phyloP scores from a whole-genome alignment of 371 early-diverging fungal genomes.

The Chytridium lagenaria region DNA sequence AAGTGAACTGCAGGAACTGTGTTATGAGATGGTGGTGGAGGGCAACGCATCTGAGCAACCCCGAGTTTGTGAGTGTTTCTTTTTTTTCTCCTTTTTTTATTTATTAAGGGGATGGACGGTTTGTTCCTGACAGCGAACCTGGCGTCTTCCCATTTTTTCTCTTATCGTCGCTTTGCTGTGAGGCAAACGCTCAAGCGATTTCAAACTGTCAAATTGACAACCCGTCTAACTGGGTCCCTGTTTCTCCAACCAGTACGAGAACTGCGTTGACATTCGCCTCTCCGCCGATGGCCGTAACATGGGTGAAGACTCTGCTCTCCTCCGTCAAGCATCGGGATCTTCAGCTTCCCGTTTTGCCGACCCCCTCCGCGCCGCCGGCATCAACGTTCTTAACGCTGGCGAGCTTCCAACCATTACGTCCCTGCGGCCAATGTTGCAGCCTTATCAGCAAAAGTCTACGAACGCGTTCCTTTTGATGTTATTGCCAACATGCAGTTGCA shows the following conservation, averaged over 20 bases:
- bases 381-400: neutral
- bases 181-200: too few relatives aligned
- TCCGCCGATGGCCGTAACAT: slow-evolving; percentile 18
- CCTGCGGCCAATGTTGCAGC: neutral
- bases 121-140: too few relatives aligned
- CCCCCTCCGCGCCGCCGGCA: neutral
- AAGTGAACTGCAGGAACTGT: slow-evolving; percentile 44
- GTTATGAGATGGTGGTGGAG: slow-evolving; percentile 43
- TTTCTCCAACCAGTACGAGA: slow-evolving; percentile 29
- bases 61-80: slow-evolving; percentile 29
- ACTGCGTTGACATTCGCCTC: slow-evolving; percentile 31
- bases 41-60: slow-evolving; percentile 30
- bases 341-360: too few relatives aligned
- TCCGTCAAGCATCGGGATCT: too few relatives aligned
- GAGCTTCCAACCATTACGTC: neutral
- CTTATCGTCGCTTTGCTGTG: too few relatives aligned
- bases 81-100: neutral
- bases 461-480: neutral
- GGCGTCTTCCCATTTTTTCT: too few relatives aligned
- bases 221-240: too few relatives aligned
- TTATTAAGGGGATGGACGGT: too few relatives aligned
- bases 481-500: too few relatives aligned
- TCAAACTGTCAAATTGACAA: too few relatives aligned
- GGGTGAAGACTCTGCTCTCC: neutral
- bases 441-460: neutral